Evolutionary conservation across 1,284 basidiomycete species (phyloP).

Genomic region (Mrakiaceae sp.): DNA sequence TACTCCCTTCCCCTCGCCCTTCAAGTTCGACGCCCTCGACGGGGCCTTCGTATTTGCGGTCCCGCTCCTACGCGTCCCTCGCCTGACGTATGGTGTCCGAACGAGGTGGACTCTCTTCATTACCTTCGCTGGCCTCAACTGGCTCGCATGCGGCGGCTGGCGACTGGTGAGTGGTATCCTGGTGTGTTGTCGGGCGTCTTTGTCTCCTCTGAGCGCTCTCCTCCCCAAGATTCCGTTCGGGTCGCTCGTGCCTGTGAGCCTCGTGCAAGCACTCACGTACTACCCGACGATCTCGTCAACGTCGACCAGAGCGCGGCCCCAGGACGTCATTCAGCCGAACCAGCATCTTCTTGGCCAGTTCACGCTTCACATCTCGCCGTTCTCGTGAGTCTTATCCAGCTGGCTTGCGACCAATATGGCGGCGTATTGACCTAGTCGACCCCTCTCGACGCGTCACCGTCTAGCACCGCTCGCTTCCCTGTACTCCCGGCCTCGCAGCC

Average conservation of each 20-base stretch:
- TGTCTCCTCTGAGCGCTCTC: too few relatives aligned
- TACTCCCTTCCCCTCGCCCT: background rate
- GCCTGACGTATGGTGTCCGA: background rate
- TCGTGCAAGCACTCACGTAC: slow-evolving; percentile 5
- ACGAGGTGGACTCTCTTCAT: background rate
- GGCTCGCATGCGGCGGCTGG: slow-evolving; percentile 14
- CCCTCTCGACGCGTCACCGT: background rate
- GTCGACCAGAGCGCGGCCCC: background rate
- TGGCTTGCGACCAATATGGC: background rate
- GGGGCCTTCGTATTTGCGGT: slow-evolving; percentile 4
- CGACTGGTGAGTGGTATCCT: slow-evolving; percentile 1
- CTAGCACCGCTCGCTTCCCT: slow-evolving; percentile 10
- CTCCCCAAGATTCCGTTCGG: slow-evolving; percentile 9
- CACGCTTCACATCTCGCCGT: slow-evolving; percentile 10
- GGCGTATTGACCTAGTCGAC: background rate
- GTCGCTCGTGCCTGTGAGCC: slow-evolving; percentile 1
- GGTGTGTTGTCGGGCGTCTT: too few relatives aligned
- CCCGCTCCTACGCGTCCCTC: slow-evolving; percentile 8
- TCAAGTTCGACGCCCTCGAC: slow-evolving; percentile 6
- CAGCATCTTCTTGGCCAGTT: slow-evolving; percentile 11
- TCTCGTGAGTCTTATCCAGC: slow-evolving; percentile 2
- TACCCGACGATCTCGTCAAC: slow-evolving; percentile 14
- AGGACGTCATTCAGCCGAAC: slow-evolving; percentile 6
- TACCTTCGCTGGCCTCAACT: background rate
- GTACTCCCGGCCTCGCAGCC: background rate